Evolutionary conservation across 2,329 filamentous ascomycete genomes (phyloP), one percentile per base, ranked within the genome.

Genomic region (Basipetospora sp.): DNA sequence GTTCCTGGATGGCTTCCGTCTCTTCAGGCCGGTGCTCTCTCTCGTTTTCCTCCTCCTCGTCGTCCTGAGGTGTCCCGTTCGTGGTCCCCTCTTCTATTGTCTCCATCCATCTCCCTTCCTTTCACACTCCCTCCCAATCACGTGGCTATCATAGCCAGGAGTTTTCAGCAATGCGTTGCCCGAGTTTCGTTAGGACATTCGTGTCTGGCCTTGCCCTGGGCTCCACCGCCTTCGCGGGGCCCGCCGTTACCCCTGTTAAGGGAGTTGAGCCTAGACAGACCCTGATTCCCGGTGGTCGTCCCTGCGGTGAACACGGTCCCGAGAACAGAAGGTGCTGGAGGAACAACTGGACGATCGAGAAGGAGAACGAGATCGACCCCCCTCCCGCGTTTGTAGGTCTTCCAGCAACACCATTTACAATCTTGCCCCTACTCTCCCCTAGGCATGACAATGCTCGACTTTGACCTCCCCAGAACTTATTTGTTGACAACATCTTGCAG

Each of bases 261-360:
- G 15, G n/a, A 6, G n/a, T 37, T 30, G 25, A 19, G n/a, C 31
- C 30, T 5, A 46, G 45, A 26, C 48, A 50, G 27, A 47, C 45
- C 19, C 46, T 52, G 37, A 47, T 28, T 8, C 50, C 50, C 13
- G 49, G 38, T 11, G 38, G 38, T 15, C 9, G 5, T 10, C 32
- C 38, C 41, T 54, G 52, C 31, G 52, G 52, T 2, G 44, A 51
- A 25, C 46, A 55, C 35, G 49, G 47, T 13, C 45, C 48, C 4
- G 48, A 44, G 6, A 55, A 56, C 42, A 41, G 53, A 2, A 44
- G 42, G 1, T 56, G 53, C 46, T 56, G 53, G 53, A 51, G 44
- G 29, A 50, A 53, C 42, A 44, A 42, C 40, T 56, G 46, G 43
- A 49, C 46, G 35, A 46, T 56, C 42, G 44, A 43, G 36, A 53